Percentiles rank a stretch among this genome's conserved stretches.
Evolutionary conservation across 2,329 filamentous ascomycete species (phyloP).

Genomic region (Albifimbria verrucaria): DNA sequence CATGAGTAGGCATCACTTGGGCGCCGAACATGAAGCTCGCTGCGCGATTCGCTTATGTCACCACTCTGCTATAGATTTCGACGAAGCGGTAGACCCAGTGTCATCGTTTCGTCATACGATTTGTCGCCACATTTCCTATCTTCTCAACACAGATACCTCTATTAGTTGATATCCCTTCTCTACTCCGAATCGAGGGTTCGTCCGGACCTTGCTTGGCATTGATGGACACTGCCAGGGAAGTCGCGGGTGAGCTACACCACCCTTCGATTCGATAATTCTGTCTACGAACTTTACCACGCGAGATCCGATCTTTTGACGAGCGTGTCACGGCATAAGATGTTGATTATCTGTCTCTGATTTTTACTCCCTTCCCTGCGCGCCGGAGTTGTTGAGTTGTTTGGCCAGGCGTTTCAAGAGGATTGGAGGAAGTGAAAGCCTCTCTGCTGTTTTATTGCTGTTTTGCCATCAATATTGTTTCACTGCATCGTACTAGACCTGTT

Average conservation of each 20-base stretch:
- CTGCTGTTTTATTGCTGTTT: background rate
- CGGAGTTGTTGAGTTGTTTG: background rate
- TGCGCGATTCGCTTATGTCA: too few species aligned
- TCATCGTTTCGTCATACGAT: too few species aligned
- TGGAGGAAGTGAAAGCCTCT: background rate
- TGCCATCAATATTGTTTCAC: background rate
- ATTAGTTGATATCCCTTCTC: background rate
- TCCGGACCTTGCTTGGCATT: background rate
- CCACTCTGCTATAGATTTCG: too few species aligned
- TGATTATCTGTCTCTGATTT: too few species aligned
- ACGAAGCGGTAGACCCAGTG: too few species aligned
- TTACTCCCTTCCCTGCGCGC: background rate
- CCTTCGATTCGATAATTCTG: too few species aligned
- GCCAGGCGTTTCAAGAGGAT: background rate
- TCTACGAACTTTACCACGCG: background rate
- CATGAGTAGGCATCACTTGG: conserved; percentile 24
- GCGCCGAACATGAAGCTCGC: background rate
- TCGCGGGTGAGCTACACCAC: too few species aligned
- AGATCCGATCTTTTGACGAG: background rate
- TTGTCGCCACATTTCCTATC: too few species aligned
- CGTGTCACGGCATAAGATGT: background rate
- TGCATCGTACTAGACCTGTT: background rate
- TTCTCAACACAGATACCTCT: too few species aligned
- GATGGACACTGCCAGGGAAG: too few species aligned
- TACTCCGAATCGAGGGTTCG: background rate